Evolutionary conservation across 305 asterid species (phyloP).

Genomic region (Rubia balearica): DNA sequence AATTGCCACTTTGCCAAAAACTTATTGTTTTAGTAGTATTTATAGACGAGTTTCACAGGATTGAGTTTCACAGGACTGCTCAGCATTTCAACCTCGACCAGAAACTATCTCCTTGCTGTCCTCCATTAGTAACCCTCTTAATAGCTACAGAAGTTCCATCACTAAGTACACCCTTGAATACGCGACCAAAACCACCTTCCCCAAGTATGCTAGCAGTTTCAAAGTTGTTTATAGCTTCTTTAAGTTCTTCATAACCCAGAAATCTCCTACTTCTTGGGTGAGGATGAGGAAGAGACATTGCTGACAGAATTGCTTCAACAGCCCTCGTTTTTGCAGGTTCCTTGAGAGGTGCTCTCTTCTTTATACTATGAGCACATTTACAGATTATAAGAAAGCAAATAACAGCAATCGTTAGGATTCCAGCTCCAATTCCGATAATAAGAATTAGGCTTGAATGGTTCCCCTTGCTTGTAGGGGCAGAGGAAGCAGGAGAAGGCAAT

Average conservation of each 20-base stretch:
- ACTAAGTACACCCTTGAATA: slow-evolving; percentile 76
- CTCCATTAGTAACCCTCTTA: slow-evolving; percentile 83
- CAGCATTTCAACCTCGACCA: slow-evolving; percentile 98
- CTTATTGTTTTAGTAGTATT: no score
- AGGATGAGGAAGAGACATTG: slow-evolving; percentile 75
- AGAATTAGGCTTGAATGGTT: slow-evolving; percentile 54
- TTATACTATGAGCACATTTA: slow-evolving; percentile 46
- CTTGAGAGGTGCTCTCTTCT: slow-evolving; percentile 35
- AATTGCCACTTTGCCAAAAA: no score
- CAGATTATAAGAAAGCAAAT: slow-evolving; percentile 50
- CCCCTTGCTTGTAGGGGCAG: slow-evolving; percentile 36
- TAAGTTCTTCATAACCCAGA: slow-evolving; percentile 80
- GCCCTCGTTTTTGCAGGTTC: slow-evolving; percentile 53
- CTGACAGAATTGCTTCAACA: slow-evolving; percentile 40
- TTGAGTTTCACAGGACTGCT: slow-evolving; percentile 94
- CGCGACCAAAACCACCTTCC: slow-evolving; percentile 96
- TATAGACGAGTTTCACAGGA: slow-evolving; percentile 88
- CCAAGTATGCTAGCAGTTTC: slow-evolving; percentile 71
- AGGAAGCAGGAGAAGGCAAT: slow-evolving; percentile 56
- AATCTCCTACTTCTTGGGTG: slow-evolving; percentile 84
- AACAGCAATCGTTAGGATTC: slow-evolving; percentile 47
- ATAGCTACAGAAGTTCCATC: slow-evolving; percentile 96
- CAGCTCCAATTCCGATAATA: slow-evolving; percentile 64
- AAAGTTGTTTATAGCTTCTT: slow-evolving; percentile 84
- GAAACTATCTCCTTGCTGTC: slow-evolving; percentile 91